These are phyloP conservation scores for Eucalyptus erythrocorys DNA, from an alignment of 345 rosid genomes.

Conservation along the genomic window DNA sequence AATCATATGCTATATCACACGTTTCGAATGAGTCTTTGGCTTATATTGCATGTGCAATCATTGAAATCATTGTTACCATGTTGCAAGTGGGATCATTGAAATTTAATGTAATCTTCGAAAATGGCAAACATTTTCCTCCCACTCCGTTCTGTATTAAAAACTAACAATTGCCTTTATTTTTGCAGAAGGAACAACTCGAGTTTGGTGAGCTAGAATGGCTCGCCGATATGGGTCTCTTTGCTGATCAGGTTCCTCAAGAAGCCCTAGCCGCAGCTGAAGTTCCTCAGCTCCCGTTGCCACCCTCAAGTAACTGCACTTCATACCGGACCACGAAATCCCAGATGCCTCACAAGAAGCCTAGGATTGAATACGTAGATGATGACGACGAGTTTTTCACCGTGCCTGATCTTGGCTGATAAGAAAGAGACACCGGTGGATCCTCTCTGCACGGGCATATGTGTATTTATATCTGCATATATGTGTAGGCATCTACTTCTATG, in stretches of 20 bases:
- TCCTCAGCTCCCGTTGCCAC: slow-evolving; percentile 53
- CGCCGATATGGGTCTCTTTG: slow-evolving; percentile 58
- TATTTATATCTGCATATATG: not conserved
- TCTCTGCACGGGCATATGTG: not conserved
- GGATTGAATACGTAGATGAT: slow-evolving; percentile 43
- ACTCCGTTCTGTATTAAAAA: not conserved
- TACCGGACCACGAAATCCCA: slow-evolving; percentile 40
- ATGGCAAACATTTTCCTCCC: not conserved
- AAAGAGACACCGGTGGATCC: not conserved
- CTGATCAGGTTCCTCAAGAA: slow-evolving; percentile 52
- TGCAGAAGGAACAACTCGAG: slow-evolving; percentile 70
- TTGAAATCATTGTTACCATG: not conserved
- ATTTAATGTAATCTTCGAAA: not conserved
- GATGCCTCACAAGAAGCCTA: slow-evolving; percentile 66
- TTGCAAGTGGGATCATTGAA: not conserved
- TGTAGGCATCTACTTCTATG: not conserved
- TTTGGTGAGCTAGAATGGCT: slow-evolving; percentile 82
- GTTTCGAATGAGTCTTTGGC: not conserved
- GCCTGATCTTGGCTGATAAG: slow-evolving; percentile 13
- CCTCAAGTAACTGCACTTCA: slow-evolving; percentile 15
- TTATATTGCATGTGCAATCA: not conserved
- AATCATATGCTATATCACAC: not conserved
- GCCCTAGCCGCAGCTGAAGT: slow-evolving; percentile 79
- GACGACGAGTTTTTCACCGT: slow-evolving; percentile 22
- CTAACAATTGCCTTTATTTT: not conserved